Base-by-base conservation (phyloP, 208 protist genomes). In the Porcisia deanei region DNA sequence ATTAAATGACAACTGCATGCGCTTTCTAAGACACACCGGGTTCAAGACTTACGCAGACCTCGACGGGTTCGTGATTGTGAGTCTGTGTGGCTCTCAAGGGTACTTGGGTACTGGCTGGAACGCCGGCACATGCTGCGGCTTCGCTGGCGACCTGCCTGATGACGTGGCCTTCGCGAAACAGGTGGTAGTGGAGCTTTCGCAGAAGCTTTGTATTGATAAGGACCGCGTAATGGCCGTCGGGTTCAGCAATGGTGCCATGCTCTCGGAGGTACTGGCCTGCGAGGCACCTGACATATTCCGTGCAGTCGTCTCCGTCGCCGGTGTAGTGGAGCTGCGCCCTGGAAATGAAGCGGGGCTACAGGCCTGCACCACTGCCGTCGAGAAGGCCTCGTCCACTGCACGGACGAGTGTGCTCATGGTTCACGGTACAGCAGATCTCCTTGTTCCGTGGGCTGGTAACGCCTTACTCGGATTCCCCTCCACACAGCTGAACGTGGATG, bases 221-320 rank as follows among this genome's bases (percentile, higher is more conserved):
- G 60, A 49, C 14, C 89, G 85, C 67, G 76, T 91, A 14, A 85
- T 89, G 77, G 84, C 89, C 7, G 85, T 87, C 8, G 91, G 91
- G 22, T 94, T 94, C 81, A 96, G 91, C 82, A 96, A 96, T 68
- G 91, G 91, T 6, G 91, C 88, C 16, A 96, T 96, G 89, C 75
- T 94, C 53, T 57, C 85, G 25, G 81, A 96, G 77, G 86, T 90
- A 70, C 78, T 96, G 14, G 89, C 76, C 12, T 96, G 91, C 81
- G 30, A 71, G 0, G 73, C 75, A 10, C 77, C 89, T 0, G 68
- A 81, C 12, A 12, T 85, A 2, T 87, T 92, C 30, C 79, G 80
- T 39, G 88, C 82, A 0, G 85, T 84, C 12, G 88, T 45, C n/a
- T 93, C 88, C 25, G 82, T 96, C 47, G 82, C 83, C 52, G 91